Evolutionary conservation across 441 rosid species (phyloP), one percentile per base, ranked within the genome.

Genomic region (Kokia cookei): DNA sequence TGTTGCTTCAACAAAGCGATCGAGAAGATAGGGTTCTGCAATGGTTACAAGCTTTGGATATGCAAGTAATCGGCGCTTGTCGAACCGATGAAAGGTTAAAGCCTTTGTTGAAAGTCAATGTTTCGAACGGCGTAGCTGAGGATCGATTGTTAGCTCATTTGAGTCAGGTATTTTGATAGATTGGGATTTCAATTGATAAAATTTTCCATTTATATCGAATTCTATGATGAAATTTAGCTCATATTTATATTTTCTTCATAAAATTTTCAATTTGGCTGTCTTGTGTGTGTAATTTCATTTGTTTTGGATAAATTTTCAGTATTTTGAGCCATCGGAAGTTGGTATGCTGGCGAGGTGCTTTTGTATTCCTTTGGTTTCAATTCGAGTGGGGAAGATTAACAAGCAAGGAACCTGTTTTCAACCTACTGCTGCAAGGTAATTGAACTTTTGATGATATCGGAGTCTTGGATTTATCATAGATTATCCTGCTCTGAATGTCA

Each of bases 51-150:
- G 94, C 98, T 60, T 83, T 95, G 76, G 98, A 95, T 81, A 75
- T 91, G 90, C 99, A 93, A 70, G 92, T 95, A 15, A 74, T 91
- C 63, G 99, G 99, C 15, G 98, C 98, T 40, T 95, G 99, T 82
- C 86, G 99, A 27, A 92, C 88, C 3, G 98, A 95, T 13, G 99
- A 95, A 88, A 88, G 99, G 75, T 72, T 95, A 78, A 95, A 89
- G 83, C 99, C 99, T 26, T 78, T 95, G 85, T 78, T 93, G 85
- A 95, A 93, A 87, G 60, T 82, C 3, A 93, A 81, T 40, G 88
- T 84, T 29, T 83, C 96, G 1, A 83, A 82, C 50, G 94, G 93
- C 2, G 78, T 85, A 63, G 93, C 91, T 0, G 97, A 93, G 76
- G 99, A 91, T 81, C 87, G 86, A 42, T 83, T 95, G 77, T 79